These are phyloP conservation scores for Shiraia sp. DNA, from an alignment of 2,329 filamentous ascomycete species.

Conservation along the genomic window DNA sequence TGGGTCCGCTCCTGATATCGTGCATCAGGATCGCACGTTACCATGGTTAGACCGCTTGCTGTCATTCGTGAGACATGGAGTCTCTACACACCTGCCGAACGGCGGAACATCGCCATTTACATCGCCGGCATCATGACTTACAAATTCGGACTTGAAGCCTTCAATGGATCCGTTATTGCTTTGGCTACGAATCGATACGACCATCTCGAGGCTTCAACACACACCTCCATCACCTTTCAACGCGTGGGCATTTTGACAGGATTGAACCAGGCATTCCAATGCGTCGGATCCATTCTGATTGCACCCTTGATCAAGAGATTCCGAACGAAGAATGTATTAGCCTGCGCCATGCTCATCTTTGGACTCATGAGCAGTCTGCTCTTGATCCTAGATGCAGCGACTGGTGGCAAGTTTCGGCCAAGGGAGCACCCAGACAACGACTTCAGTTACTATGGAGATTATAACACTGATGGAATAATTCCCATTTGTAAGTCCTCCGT, in stretches of 20 bases:
- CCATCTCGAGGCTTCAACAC: conserved; percentile 44
- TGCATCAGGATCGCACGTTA: conserved; percentile 18
- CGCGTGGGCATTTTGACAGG: conserved; percentile 53
- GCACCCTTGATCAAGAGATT: conserved; percentile 55
- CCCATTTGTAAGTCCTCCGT: conserved; percentile 48
- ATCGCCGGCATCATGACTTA: conserved; percentile 57
- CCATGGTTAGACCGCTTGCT: conserved; percentile 24
- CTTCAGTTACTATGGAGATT: conserved; percentile 54
- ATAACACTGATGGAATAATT: conserved; percentile 55
- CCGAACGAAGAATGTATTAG: conserved; percentile 53
- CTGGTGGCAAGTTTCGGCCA: conserved; percentile 51
- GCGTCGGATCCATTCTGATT: conserved; percentile 56
- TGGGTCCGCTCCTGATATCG: conserved; percentile 10
- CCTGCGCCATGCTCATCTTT: conserved; percentile 51
- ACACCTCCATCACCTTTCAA: conserved; percentile 50
- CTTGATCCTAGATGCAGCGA: conserved; percentile 54
- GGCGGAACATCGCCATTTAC: conserved; percentile 46
- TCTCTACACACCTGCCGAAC: conserved; percentile 47
- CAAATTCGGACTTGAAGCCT: conserved; percentile 57
- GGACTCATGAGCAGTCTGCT: conserved; percentile 54
- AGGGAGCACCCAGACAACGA: conserved; percentile 41
- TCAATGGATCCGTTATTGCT: conserved; percentile 56
- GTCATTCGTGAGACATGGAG: conserved; percentile 35
- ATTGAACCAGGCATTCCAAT: conserved; percentile 57
- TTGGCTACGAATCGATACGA: conserved; percentile 57